These are phyloP conservation scores for Trifolium repens DNA, from an alignment of 306 rosid genomes.

Conservation along the genomic window DNA sequence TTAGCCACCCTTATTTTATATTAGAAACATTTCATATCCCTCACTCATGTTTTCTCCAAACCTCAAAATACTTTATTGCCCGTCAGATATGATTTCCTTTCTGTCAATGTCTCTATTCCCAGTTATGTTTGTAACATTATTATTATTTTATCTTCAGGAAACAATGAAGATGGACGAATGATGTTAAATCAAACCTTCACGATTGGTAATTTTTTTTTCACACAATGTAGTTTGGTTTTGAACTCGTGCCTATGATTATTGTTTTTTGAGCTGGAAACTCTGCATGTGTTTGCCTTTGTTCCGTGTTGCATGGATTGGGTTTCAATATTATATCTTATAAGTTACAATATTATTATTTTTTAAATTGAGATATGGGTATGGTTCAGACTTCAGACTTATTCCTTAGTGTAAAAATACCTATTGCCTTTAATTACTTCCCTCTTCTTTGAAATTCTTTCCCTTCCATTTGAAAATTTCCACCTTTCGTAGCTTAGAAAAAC, in stretches of 20 bases:
- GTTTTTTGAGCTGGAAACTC: slow-evolving; percentile 28
- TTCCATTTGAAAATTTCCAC: background rate
- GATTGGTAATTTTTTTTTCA: slow-evolving; percentile 66
- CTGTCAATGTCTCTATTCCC: slow-evolving; percentile 26
- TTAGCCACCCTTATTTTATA: background rate
- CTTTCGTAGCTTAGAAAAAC: background rate
- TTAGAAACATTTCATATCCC: slow-evolving; percentile 7
- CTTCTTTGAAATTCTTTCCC: background rate
- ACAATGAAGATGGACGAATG: slow-evolving; percentile 83
- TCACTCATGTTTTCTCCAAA: slow-evolving; percentile 10
- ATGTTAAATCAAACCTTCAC: slow-evolving; percentile 90
- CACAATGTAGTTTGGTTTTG: slow-evolving; percentile 15
- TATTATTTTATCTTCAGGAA: slow-evolving; percentile 62
- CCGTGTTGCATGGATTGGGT: slow-evolving; percentile 15
- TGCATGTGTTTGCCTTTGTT: slow-evolving; percentile 26
- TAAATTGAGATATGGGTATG: background rate
- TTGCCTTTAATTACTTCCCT: background rate
- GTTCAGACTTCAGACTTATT: background rate
- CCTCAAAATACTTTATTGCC: slow-evolving; percentile 16
- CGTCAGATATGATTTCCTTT: slow-evolving; percentile 26
- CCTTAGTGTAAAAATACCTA: background rate
- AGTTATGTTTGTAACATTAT: slow-evolving; percentile 30
- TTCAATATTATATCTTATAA: background rate
- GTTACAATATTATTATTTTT: background rate
- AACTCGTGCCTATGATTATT: slow-evolving; percentile 28